Base-by-base conservation (phyloP, 1,139 yeast genomes). In the Lodderomyces parapsilosis region DNA sequence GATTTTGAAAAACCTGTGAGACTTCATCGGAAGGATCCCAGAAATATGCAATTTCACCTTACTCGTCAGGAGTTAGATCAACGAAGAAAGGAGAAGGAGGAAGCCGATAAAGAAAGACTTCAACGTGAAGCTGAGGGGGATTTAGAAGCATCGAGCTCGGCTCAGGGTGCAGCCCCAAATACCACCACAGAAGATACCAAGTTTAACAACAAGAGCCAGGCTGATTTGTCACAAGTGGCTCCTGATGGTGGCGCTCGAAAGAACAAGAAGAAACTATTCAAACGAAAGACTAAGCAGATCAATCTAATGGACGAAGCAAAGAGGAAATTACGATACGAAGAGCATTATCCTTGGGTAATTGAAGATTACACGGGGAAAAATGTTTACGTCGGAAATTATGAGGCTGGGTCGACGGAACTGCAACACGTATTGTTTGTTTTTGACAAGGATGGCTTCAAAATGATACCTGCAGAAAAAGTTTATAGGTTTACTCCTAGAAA, bases 261-360 rank as follows among this genome's bases (percentile, higher is more conserved):
- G 52, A 74, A 73, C 43, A 79, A 82, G 57, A 78, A 78, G 49
- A 80, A 79, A 49, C 63, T 78, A 37, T 79, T 85, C 58, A 86
- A 83, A 57, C 80, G 87, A 52, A 90, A 90, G 60, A 91, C 98
- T 0, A 78, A 93, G 53, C 96, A 91, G 60, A 80, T 89, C 24
- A 81, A 80, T 55, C 77, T 85, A 15, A 80, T 87, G 60, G 88
- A 88, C 56, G 97, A 90, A 53, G 80, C 78, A 9, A 91, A 89
- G 49, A 77, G 94, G 49, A 85, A 81, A 58, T 68, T 93, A 50
- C 75, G 98, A 56, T 93, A 91, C 59, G 99, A 93, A 64, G 99
- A 93, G 65, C 89, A 85, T 59, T 91, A 88, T 55, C 99, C 99
- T 0, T 93, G 99, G 99, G 96, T 94, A 15, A 72, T 94, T 74